phyloP scores from a whole-genome alignment of 2,329 filamentous ascomycete species.

The Colletotrichum orchidophilum region DNA sequence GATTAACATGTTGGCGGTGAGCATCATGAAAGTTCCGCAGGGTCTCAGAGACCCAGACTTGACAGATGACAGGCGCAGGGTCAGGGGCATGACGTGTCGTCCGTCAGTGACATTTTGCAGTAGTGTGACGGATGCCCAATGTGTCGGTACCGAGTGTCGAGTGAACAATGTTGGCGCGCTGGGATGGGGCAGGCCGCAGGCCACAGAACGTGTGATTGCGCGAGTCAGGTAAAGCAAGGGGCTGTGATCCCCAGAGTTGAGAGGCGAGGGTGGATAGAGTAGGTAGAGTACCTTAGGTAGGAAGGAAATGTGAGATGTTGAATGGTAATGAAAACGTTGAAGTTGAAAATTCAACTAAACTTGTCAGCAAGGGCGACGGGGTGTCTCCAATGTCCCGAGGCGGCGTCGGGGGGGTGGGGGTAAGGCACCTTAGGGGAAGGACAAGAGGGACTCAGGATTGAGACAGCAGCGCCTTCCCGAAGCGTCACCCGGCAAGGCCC shows the following conservation, averaged over 20 bases:
- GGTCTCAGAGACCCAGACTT: not conserved
- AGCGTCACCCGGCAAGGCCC: not conserved
- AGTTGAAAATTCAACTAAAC: not conserved
- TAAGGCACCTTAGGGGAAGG: too few species aligned
- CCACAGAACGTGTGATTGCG: constrained; percentile 5
- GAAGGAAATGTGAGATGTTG: not conserved
- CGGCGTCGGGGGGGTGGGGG: not conserved
- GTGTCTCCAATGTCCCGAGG: too few species aligned
- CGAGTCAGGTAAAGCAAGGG: constrained; percentile 20
- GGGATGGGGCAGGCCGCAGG: not conserved
- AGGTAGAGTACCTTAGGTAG: too few species aligned
- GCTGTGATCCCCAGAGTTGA: not conserved
- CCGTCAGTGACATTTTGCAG: not conserved
- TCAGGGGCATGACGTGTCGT: not conserved
- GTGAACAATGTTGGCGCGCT: constrained; percentile 11
- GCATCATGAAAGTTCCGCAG: not conserved
- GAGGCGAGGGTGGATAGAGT: not conserved
- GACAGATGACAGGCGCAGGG: not conserved
- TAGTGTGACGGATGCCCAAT: constrained; percentile 3
- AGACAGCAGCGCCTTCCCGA: not conserved
- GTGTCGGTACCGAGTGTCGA: constrained; percentile 10
- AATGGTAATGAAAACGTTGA: not conserved
- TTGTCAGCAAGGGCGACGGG: not conserved
- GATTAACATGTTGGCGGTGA: not conserved
- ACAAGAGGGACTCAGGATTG: too few species aligned